These are phyloP conservation scores for Chalciporus sp. DNA, from an alignment of 1,284 basidiomycete genomes.

Conservation along the genomic window DNA sequence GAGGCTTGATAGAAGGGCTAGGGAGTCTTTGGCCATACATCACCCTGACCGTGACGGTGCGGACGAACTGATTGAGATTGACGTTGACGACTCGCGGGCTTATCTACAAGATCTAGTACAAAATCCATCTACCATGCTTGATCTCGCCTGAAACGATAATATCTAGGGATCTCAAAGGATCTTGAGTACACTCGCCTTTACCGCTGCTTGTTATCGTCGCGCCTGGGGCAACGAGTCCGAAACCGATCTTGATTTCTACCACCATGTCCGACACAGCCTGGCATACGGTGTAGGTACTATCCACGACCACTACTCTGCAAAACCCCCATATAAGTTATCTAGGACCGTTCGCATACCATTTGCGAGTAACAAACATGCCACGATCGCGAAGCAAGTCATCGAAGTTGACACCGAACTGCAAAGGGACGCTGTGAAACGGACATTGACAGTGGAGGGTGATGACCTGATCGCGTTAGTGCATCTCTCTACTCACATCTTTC, in stretches of 20 bases:
- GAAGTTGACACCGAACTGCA: constrained; percentile 87
- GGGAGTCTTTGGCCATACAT: no score
- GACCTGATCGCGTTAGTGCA: constrained; percentile 68
- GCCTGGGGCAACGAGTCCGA: no score
- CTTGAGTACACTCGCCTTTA: background rate
- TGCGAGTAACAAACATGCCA: constrained; percentile 68
- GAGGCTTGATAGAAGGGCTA: no score
- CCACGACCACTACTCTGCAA: background rate
- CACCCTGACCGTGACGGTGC: no score
- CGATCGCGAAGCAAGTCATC: constrained; percentile 78
- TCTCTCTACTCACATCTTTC: background rate
- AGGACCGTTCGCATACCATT: constrained; percentile 83
- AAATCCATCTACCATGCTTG: no score
- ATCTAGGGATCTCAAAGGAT: background rate
- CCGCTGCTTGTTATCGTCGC: no score
- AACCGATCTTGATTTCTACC: background rate
- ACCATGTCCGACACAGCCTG: constrained; percentile 32
- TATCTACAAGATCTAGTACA: no score
- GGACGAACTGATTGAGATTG: background rate
- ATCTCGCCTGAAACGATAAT: no score
- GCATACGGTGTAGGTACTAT: constrained; percentile 35
- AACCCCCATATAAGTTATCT: constrained; percentile 12
- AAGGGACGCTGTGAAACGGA: constrained; percentile 72
- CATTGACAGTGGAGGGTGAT: constrained; percentile 64
- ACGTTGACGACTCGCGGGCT: no score